Conservation (phyloP, 768 basidiomycete genomes). For the Trametes villosa region DNA sequence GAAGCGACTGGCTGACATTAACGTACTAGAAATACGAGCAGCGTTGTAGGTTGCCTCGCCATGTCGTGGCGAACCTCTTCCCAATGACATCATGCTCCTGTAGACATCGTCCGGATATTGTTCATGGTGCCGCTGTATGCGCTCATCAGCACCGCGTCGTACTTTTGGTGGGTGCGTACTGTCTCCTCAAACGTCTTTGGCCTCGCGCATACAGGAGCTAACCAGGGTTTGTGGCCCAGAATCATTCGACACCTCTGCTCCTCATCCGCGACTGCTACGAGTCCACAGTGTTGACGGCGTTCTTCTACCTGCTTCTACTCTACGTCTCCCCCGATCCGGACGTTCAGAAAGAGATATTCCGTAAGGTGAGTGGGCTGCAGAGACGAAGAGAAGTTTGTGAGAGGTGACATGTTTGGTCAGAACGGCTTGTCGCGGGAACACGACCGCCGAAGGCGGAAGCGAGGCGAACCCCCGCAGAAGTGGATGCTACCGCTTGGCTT, state of each 20-base stretch:
- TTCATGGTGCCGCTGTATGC: conserved; percentile 83
- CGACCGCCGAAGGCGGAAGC: conserved; percentile 47
- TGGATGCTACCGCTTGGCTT: conserved; percentile 77
- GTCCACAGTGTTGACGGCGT: conserved; percentile 72
- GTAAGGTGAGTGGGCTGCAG: conserved; percentile 38
- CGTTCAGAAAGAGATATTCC: conserved; percentile 64
- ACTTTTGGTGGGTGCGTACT: conserved; percentile 65
- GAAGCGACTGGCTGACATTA: neutral
- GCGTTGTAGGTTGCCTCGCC: conserved; percentile 49
- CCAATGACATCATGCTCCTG: neutral
- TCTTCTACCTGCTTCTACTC: conserved; percentile 76
- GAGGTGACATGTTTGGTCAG: conserved; percentile 4
- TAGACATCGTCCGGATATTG: conserved; percentile 74
- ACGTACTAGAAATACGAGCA: conserved; percentile 65
- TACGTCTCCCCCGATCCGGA: conserved; percentile 68
- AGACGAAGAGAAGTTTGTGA: neutral
- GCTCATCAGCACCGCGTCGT: conserved; percentile 66
- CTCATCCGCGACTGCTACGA: conserved; percentile 78
- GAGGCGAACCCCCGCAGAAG: conserved; percentile 49
- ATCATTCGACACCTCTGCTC: conserved; percentile 69
- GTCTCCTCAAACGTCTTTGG: neutral
- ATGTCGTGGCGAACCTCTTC: neutral
- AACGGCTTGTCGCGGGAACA: conserved; percentile 60
- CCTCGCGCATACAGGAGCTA: neutral
- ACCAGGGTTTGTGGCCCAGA: conserved; percentile 38